Evolutionary conservation across 768 basidiomycete genomes (phyloP).

Genomic region (Tricholoma matsutake): DNA sequence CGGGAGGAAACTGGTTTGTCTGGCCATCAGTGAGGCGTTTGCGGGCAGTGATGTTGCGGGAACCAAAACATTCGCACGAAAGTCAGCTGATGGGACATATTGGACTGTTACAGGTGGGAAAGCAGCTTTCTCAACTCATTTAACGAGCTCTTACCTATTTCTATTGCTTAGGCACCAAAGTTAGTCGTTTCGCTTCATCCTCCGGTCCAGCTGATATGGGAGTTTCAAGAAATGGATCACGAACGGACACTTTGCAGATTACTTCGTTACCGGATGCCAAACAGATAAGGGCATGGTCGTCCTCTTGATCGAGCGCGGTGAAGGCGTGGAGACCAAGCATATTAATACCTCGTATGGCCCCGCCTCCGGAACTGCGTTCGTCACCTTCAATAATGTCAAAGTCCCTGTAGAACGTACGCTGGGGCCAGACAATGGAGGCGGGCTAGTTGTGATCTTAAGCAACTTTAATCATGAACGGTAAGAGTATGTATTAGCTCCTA

Average conservation of each 20-base stretch:
- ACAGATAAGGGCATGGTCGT: slow-evolving; percentile 37
- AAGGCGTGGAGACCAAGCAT: slow-evolving; percentile 20
- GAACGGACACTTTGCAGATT: slow-evolving; percentile 37
- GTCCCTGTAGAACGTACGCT: slow-evolving; percentile 55
- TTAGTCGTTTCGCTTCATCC: background rate
- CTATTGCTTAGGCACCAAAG: slow-evolving; percentile 29
- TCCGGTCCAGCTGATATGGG: background rate
- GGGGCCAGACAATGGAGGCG: slow-evolving; percentile 42
- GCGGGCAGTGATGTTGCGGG: slow-evolving; percentile 77
- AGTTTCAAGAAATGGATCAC: slow-evolving; percentile 31
- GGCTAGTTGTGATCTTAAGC: slow-evolving; percentile 1
- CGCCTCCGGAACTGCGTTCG: slow-evolving; percentile 50
- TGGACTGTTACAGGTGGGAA: slow-evolving; percentile 63
- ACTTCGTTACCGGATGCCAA: slow-evolving; percentile 57
- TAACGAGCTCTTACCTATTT: background rate
- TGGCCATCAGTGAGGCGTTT: slow-evolving; percentile 90
- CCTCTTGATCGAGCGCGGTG: slow-evolving; percentile 10
- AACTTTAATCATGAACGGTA: slow-evolving; percentile 90
- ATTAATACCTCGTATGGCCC: slow-evolving; percentile 46
- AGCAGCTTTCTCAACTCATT: background rate
- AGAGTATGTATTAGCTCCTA: background rate
- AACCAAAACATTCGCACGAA: slow-evolving; percentile 56
- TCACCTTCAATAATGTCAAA: slow-evolving; percentile 31
- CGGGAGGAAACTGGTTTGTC: slow-evolving; percentile 68
- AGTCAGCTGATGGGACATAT: slow-evolving; percentile 63